Base-by-base conservation (phyloP, 257 asterid species). In the Vinca minor region DNA sequence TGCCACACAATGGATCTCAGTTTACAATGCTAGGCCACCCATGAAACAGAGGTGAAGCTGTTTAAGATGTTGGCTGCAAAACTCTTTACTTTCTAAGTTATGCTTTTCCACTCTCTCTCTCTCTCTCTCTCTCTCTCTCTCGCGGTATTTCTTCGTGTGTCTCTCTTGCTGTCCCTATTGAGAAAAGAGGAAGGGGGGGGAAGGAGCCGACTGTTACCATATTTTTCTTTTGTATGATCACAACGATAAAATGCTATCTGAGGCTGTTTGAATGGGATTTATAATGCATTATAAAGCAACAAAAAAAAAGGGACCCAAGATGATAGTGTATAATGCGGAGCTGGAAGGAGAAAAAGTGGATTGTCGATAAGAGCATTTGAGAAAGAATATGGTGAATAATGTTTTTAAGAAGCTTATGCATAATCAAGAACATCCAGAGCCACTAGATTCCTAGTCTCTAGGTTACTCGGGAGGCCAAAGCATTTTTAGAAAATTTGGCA, bases 1-100 rank as follows among this genome's bases (percentile, higher is more conserved):
- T 41, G 84, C 84, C 10, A 70, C 79, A 12, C 84, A 79, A 36
- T 79, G 84, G 84, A 74, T 79, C n/a, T 73, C 81, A 46, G 69
- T 79, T 64, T 79, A 79, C 68, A 79, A 79, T 73, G 81, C 84
- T 13, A 67, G 81, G 71, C 67, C 53, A 67, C 84, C 84, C 35
- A 79, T 79, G 84, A 79, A 79, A 62, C 84, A 79, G 65, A 59
- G 84, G 82, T 76, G 57, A 64, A 64, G 1, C 25, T 62, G 5
- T 59, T 57, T 53, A 65, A n/a, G 25, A 23, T 25, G 10, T 25
- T 59, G 42, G 10, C 42, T 38, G n/a, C 38, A 29, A 14, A 12
- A 36, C 34, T 21, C 61, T 8, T 44, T 15, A 13, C 2, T 14
- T 48, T 39, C 61, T 21, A n/a, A n/a, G n/a, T n/a, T n/a, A n/a